Base-by-base conservation (phyloP, 2,329 filamentous ascomycete species). In the Zymoseptoria ardabiliae region DNA sequence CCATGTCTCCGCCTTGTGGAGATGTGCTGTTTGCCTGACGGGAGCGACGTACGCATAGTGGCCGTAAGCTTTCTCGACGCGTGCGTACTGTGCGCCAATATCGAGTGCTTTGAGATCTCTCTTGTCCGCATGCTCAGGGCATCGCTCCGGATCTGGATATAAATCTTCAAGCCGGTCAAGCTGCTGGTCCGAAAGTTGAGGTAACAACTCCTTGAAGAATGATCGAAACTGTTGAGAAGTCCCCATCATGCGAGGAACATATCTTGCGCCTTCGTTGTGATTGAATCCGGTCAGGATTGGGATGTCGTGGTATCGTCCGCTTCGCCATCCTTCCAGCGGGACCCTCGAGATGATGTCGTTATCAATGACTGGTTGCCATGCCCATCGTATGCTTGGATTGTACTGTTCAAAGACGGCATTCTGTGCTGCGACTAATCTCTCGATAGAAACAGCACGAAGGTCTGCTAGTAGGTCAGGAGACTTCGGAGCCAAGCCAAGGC, bases 351-450 rank as follows among this genome's bases (percentile, higher is more conserved):
- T 71, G 65, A 86, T 85, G 0, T 60, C 67, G 9, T 76, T 78
- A 65, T 86, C 84, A 59, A 86, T 78, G 8, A 86, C 82, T 0
- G 84, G 84, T 0, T 79, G 81, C 82, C 82, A 86, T 0, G 79
- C 82, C 67, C 81, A 86, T 0, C 78, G 81, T 20, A 51, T 23
- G 20, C 76, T 80, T 0, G 82, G 82, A 13, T 74, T 82, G 69
- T 82, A 85, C 19, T 77, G 78, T 19, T 69, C 66, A 19, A 84
- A 70, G 45, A 76, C 79, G 2, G 82, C 82, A n/a, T 79, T 74
- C 67, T 85, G 81, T 28, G 83, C 73, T 67, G 84, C 80, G n/a
- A 51, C 19, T 3, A 51, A 22, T 9, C 22, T 51, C 11, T 51
- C 50, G n/a, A 51, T 51, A 21, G 50, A 19, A 23, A 19, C 3